phyloP scores from a whole-genome alignment of 371 early-diverging fungal genomes.

The Fennellomyces sp. region DNA sequence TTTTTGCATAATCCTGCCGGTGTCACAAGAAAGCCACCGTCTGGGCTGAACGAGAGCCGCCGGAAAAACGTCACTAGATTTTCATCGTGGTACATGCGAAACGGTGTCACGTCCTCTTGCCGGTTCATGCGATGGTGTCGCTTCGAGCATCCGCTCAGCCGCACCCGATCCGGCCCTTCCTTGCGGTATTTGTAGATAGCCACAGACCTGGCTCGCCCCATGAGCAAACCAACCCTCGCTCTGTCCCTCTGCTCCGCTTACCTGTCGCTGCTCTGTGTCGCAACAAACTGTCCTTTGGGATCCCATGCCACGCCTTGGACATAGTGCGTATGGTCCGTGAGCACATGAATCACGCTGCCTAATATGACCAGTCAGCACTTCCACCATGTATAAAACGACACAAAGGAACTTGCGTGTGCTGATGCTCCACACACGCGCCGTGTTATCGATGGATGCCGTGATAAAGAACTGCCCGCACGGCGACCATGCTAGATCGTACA shows the following conservation, averaged over 20 bases:
- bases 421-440: conserved; percentile 89
- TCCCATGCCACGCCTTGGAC: conserved; percentile 98
- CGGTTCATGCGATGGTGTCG: conserved; percentile 22
- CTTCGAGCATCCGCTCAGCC: conserved; percentile 26
- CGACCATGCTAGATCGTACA: conserved; percentile 96
- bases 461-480: conserved; percentile 86
- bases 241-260: conserved; percentile 23
- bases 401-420: conserved; percentile 55
- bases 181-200: conserved; percentile 42
- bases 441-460: conserved; percentile 92
- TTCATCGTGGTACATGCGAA: conserved; percentile 85
- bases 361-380: conserved; percentile 5
- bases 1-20: conserved; percentile 78
- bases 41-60: conserved; percentile 87
- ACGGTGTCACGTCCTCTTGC: conserved; percentile 14
- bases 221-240: background rate
- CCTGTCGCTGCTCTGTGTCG: conserved; percentile 94
- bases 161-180: conserved; percentile 19
- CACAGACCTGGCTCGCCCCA: conserved; percentile 59
- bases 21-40: conserved; percentile 82
- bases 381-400: background rate
- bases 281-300: conserved; percentile 85
- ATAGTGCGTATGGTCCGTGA: conserved; percentile 89
- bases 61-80: conserved; percentile 92
- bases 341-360: conserved; percentile 79